Base-by-base conservation (phyloP, 2,329 filamentous ascomycete genomes). In the Alternaria brassicicola region DNA sequence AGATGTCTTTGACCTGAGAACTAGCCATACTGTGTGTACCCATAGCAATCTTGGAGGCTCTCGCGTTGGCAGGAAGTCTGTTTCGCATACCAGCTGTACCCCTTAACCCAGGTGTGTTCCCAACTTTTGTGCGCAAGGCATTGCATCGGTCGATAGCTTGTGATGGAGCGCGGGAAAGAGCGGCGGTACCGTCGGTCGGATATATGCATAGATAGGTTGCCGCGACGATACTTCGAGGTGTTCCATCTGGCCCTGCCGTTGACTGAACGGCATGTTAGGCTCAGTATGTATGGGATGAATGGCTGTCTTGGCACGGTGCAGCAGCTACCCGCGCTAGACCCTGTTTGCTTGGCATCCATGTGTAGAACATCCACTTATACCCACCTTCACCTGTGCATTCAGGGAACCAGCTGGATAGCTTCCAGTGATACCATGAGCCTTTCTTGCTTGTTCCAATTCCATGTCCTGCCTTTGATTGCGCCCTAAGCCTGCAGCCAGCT, bases 401-500 rank as follows among this genome's bases (percentile, higher is more conserved):
- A 63, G 54, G 65, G 67, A 63, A 63, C 60, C 61, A 67, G 62
- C 64, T 69, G 70, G 65, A 68, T 38, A 51, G 60, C 62, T 61
- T 46, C 55, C 61, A 64, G 67, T 66, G 72, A 61, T 61, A 62
- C 63, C 54, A 57, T 59, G 53, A 55, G 43, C 52, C 43, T 47
- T 61, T 41, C 39, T 41, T 55, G 58, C 59, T 39, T 43, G 56
- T 58, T 46, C 50, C 49, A 46, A 49, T 51, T 38, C 35, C 46
- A 55, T 35, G 25, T 28, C 28, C 48, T 46, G 52, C 21, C 46
- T 36, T 43, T 26, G 25, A 42, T 49, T 49, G 61, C 50, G 51
- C 54, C 59, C 33, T 67, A 59, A 46, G 36, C 57, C 56, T 59
- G 68, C 65, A 64, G 68, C 46, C 62, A 55, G 62, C 57, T 26